Evolutionary conservation across 345 rosid species (phyloP).

Genomic region (Moricandia arvensis): DNA sequence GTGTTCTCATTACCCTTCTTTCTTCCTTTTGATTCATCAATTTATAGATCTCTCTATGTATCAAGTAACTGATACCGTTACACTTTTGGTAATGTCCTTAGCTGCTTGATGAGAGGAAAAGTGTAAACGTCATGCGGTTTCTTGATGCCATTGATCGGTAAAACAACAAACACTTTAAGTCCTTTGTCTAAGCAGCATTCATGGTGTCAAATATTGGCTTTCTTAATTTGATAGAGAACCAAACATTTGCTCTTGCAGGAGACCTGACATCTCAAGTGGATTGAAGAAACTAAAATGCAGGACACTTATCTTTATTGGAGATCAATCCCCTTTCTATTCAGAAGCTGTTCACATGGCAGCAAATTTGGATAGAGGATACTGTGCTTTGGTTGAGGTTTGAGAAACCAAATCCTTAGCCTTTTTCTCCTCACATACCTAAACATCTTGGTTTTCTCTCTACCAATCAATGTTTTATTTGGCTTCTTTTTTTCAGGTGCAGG

Average conservation of each 20-base stretch:
- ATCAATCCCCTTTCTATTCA: constrained; percentile 76
- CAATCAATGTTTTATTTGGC: neutral
- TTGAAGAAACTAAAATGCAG: constrained; percentile 79
- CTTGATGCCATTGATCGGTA: constrained; percentile 71
- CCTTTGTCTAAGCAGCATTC: neutral
- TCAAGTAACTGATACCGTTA: neutral
- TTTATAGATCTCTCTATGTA: neutral
- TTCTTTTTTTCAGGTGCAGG: constrained; percentile 65
- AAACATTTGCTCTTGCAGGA: constrained; percentile 47
- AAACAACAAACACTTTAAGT: constrained; percentile 2
- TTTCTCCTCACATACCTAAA: neutral
- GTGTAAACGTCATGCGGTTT: constrained; percentile 61
- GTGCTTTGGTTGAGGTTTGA: constrained; percentile 93
- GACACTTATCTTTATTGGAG: constrained; percentile 87
- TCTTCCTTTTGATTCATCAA: neutral
- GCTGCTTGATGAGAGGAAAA: constrained; percentile 88
- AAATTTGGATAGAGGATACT: constrained; percentile 75
- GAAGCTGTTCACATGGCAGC: constrained; percentile 87
- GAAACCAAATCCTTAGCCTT: neutral
- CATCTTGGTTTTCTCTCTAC: neutral
- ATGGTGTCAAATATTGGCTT: neutral
- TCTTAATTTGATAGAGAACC: neutral
- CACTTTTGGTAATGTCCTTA: constrained; percentile 31
- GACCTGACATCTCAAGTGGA: constrained; percentile 75
- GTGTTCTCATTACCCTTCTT: constrained; percentile 12